Base-by-base conservation (phyloP, 257 asterid genomes). In the Scutellaria barbata region DNA sequence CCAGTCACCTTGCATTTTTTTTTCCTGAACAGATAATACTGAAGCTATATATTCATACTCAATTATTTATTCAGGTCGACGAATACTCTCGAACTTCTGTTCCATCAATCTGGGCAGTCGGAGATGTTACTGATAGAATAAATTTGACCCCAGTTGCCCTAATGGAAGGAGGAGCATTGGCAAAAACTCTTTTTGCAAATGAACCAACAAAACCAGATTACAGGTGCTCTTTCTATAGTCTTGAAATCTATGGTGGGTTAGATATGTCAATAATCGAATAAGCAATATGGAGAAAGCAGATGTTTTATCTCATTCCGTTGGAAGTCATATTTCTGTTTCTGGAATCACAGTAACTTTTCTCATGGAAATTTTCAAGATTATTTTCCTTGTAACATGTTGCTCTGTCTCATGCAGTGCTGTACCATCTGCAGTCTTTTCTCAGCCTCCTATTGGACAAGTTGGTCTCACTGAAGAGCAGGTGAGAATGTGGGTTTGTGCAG, bases 41-140 rank as follows among this genome's bases (percentile, higher is more conserved):
- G 17, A 35, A 6, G 7, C 54, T 80, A 39, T 39, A 12, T 46
- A 30, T 42, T 63, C 62, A 16, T 64, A 73, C 47, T 50, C 43
- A 54, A 74, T 68, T 69, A 33, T 76, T 51, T 75, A 37, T 63
- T 61, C 74, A 95, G 99, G 97, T 94, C 55, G 96, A 91, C 67
- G 96, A 94, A 78, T 91, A 84, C 83, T 95, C 98, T 12, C 96
- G 77, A 51, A 74, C 98, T 63, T 92, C 98, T 64, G 90, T 95
- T 78, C 96, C 98, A 62, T 91, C 98, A 66, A 95, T 95, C 80
- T 95, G 98, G 96, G 99, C 96, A 5, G 99, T 95, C 61, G 99
- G 99, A 79, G 99, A 95, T 81, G 99, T 82, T 64, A 95, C 99
- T 55, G 96, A 95, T 78, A 91, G 99, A 83, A 84, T 92, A 70